Conservation (phyloP, 176 grass and related monocot species). For the barley (Hordeum vulgare) region MorexV3_pseudomolecules_assembly NC_058524.1:113090596-113091095, state of each 20-base stretch:
- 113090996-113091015: neutral
- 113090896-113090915: conserved; percentile 19
- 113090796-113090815: conserved; percentile 23
- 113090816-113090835: conserved; percentile 18
- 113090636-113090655: conserved; percentile 9
- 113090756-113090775: conserved; percentile 2
- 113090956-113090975: neutral
- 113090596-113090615: neutral
- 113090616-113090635: neutral
- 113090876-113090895: conserved; percentile 1
- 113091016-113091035: neutral
- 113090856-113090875: neutral
- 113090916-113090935: conserved; percentile 5
- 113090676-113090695: neutral
- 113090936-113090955: neutral
- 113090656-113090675: conserved; percentile 6
- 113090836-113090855: neutral
- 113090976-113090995: neutral
- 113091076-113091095: neutral
- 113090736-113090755: conserved; percentile 12
- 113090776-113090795: neutral
- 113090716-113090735: conserved; percentile 25
- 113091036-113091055: neutral
- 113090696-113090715: conserved; percentile 32
- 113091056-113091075: neutral